These are phyloP conservation scores for Nelumbo lutea DNA, from an alignment of 164 flowering plant genomes.

Conservation along the genomic window DNA sequence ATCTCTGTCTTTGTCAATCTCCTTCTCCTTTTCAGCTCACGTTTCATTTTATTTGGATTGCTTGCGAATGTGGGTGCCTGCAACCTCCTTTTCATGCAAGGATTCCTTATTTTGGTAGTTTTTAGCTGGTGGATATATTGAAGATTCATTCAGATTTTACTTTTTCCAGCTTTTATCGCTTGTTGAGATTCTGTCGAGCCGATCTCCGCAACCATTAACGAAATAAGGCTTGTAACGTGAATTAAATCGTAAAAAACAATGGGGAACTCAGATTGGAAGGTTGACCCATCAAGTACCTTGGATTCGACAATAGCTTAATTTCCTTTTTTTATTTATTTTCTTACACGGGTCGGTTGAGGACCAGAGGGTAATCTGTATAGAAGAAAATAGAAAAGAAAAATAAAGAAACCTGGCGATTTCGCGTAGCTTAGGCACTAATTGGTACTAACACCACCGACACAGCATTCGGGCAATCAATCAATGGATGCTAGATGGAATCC, in stretches of 20 bases:
- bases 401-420: not conserved
- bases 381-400: too few relatives aligned
- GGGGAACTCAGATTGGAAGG: slow-evolving; percentile 38
- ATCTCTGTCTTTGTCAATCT: not conserved
- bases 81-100: slow-evolving; percentile 1
- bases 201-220: slow-evolving; percentile 8
- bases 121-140: slow-evolving; percentile 7
- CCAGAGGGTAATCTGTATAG: not conserved
- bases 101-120: not conserved
- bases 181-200: slow-evolving; percentile 10
- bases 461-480: slow-evolving; percentile 15
- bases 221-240: not conserved
- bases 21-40: too few relatives aligned
- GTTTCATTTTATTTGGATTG: slow-evolving; percentile 27
- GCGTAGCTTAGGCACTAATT: not conserved
- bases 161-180: slow-evolving; percentile 1
- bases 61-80: slow-evolving; percentile 44
- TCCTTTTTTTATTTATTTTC: slow-evolving; percentile 1
- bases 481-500: slow-evolving; percentile 70
- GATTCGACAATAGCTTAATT: slow-evolving; percentile 18
- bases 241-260: slow-evolving; percentile 18
- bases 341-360: not conserved
- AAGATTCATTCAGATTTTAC: slow-evolving; percentile 13
- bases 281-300: slow-evolving; percentile 7
- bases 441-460: not conserved